Percentiles rank a stretch among this genome's conserved stretches.
Conservation (phyloP, 139 green algal genomes). For the Chlamydomonas schloesseri region DNA sequence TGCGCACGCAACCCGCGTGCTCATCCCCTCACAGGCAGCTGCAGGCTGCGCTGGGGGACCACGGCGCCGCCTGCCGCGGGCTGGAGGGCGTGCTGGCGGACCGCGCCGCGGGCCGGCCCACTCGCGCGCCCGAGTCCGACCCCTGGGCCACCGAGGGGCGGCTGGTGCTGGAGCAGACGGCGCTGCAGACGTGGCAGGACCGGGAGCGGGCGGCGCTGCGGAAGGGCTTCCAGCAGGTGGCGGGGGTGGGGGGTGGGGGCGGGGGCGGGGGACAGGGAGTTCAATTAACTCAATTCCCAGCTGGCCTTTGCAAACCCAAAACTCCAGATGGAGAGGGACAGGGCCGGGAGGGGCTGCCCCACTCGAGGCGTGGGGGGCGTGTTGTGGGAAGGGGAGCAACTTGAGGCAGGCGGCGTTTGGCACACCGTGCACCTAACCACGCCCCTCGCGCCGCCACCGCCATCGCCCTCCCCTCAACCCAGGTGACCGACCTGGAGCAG, state of each 20-base stretch:
- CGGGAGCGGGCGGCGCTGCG: conserved; percentile 47
- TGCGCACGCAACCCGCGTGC: no score
- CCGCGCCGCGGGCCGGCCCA: conserved; percentile 19
- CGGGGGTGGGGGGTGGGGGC: background rate
- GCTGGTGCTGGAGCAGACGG: conserved; percentile 57
- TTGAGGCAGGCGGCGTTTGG: no score
- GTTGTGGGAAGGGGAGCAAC: no score
- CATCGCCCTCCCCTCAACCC: no score
- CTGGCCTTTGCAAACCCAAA: no score
- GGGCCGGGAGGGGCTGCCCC: no score
- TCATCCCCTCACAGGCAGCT: background rate
- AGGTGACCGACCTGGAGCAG: conserved; percentile 60
- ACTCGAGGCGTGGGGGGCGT: no score
- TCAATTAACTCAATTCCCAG: no score
- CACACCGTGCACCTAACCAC: no score
- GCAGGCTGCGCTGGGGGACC: conserved; percentile 21
- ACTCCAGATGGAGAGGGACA: no score
- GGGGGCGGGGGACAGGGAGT: no score
- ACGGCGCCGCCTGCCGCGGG: conserved; percentile 13
- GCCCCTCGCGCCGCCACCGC: no score
- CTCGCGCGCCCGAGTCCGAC: conserved; percentile 59
- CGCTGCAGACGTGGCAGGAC: conserved; percentile 56
- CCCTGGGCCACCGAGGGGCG: conserved; percentile 73
- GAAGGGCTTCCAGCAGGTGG: conserved; percentile 53
- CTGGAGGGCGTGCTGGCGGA: conserved; percentile 43